phyloP scores from a whole-genome alignment of 108 stramenopile genomes.

The Skeletonema grethae region DNA sequence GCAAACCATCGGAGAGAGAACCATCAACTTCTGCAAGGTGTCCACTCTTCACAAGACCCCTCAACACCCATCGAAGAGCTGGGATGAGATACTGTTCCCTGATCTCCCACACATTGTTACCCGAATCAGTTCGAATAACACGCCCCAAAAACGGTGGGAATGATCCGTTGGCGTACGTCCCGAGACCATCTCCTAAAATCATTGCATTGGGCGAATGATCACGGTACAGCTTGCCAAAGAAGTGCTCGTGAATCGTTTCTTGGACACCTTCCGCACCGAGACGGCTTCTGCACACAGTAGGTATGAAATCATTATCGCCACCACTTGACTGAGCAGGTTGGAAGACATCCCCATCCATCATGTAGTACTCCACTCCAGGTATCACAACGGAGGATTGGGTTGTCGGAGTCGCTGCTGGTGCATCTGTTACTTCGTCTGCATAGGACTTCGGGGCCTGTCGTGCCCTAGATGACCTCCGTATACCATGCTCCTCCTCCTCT shows the following conservation, averaged over 20 bases:
- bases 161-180: slow-evolving; percentile 56
- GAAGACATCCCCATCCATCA: slow-evolving; percentile 25
- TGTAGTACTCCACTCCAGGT: slow-evolving; percentile 41
- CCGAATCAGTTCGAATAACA: slow-evolving; percentile 52
- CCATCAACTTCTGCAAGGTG: slow-evolving; percentile 68
- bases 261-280: slow-evolving; percentile 60
- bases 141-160: slow-evolving; percentile 88
- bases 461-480: slow-evolving; percentile 37
- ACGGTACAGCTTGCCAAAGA: slow-evolving; percentile 68
- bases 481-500: slow-evolving; percentile 36
- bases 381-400: slow-evolving; percentile 22
- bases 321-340: background rate
- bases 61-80: slow-evolving; percentile 83
- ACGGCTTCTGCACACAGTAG: slow-evolving; percentile 42
- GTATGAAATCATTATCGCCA: background rate
- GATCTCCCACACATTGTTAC: slow-evolving; percentile 75
- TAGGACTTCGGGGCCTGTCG: slow-evolving; percentile 35
- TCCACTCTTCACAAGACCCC: slow-evolving; percentile 78
- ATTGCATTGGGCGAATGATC: slow-evolving; percentile 37
- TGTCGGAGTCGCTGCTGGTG: slow-evolving; percentile 4
- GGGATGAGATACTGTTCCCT: slow-evolving; percentile 64
- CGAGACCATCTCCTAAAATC: slow-evolving; percentile 42
- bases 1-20: slow-evolving; percentile 52
- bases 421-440: slow-evolving; percentile 26
- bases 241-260: slow-evolving; percentile 72